These are phyloP conservation scores for Eleusine coracana DNA, from an alignment of 176 grass and related monocot species.

Conservation along the genomic window DNA sequence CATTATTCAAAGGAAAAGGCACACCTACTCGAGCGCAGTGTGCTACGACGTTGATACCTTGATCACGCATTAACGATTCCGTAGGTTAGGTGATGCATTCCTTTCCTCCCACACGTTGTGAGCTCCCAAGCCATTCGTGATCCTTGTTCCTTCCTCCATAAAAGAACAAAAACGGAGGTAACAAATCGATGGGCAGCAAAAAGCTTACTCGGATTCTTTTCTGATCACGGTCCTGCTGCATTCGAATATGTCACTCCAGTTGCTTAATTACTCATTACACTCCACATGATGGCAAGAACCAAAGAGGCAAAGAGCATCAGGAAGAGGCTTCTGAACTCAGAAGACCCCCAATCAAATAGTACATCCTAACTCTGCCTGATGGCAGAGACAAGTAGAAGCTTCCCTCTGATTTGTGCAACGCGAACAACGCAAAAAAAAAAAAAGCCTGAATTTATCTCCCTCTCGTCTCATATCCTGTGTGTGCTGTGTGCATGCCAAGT, in stretches of 20 bases:
- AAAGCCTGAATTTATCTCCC: neutral
- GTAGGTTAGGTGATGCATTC: constrained; percentile 46
- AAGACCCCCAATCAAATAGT: neutral
- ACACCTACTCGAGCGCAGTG: constrained; percentile 8
- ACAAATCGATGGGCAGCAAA: neutral
- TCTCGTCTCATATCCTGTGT: neutral
- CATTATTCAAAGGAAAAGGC: constrained; percentile 3
- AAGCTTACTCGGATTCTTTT: neutral
- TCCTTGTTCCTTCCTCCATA: constrained; percentile 5
- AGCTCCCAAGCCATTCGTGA: neutral
- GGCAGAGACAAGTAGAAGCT: constrained; percentile 1
- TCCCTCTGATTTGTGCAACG: neutral
- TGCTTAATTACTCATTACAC: neutral
- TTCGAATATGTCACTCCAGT: neutral
- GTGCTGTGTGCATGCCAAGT: neutral
- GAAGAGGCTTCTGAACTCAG: constrained; percentile 1
- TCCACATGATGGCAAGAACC: neutral
- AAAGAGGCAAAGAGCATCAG: neutral
- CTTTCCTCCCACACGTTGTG: constrained; percentile 19
- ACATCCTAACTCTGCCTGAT: neutral
- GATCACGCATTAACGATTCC: constrained; percentile 26
- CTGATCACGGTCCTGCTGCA: neutral
- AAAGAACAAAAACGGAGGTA: neutral
- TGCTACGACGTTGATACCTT: constrained; percentile 33
- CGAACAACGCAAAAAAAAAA: constrained; percentile 22